Evolutionary conservation across 2,329 filamentous ascomycete genomes (phyloP), one percentile per base, ranked within the genome.

Genomic region (Trichoderma oligosporum): DNA sequence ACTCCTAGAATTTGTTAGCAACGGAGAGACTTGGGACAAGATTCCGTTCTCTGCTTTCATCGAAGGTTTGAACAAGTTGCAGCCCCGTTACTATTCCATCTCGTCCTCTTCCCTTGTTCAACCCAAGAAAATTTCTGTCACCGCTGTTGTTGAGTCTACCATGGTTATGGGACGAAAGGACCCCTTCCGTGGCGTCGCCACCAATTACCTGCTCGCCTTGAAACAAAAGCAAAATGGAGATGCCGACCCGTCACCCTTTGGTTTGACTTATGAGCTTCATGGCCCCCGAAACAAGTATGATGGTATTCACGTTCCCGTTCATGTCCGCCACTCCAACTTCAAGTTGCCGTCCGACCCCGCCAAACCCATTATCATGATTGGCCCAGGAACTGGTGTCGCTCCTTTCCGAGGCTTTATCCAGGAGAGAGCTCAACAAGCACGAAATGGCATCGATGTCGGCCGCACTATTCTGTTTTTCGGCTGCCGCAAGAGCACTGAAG

Each of bases 11-110:
- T 81, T 79, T 51, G 81, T 94, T 61, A 82, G 85, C 66, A 85
- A 87, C 31, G 85, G 87, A 47, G 78, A 89, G 73, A 84, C 84
- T 59, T 99, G 94, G 89, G 78, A 83, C 55, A 86, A 85, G 55
- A 85, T 97, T 56, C 95, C 94, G 14, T 97, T 99, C 76, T 96
- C 94, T 7, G 86, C 92, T 66, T 86, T 97, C 66, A 91, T 99
- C 64, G 94, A 99, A 79, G 89, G 91, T 63, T 75, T 99, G 61
- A 89, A 86, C 75, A 97, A 97, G 79, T 85, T 99, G 57, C 94
- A 99, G 74, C 93, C 94, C 36, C 90, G 94, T 48, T 99, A 97
- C 81, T 99, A 99, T 79, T 99, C 95, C 48, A 99, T 99, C 73
- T 99, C 94, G 2, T 99, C 95, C 1, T 97, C 94, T 1, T 97